Percentiles rank a stretch among this genome's conserved stretches.
Evolutionary conservation across 2,329 filamentous ascomycete genomes (phyloP).

Genomic region (Orbilia blumenaviensis): DNA sequence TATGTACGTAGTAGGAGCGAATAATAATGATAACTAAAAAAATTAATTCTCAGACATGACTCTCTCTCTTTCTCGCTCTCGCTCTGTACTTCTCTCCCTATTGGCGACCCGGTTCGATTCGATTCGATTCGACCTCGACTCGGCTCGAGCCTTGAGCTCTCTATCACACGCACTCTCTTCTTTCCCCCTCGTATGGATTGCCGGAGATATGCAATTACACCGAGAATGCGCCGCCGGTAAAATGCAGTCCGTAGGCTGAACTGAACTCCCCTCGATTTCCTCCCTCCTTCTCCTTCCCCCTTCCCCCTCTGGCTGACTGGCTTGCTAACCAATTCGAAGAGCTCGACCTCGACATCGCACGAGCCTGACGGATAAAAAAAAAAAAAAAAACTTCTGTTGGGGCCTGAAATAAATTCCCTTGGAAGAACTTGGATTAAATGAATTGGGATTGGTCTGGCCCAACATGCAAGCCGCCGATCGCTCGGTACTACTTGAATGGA

Average conservation of each 20-base stretch:
- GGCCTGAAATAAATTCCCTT: constrained; percentile 7
- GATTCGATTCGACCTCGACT: not conserved
- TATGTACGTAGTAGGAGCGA: not conserved
- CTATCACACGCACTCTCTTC: too few species aligned
- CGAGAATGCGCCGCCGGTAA: constrained; percentile 20
- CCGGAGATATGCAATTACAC: constrained; percentile 19
- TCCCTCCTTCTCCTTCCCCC: not conserved
- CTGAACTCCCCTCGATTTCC: constrained; percentile 3
- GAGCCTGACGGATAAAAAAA: not conserved
- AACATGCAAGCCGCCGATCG: constrained; percentile 37
- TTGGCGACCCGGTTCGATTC: too few species aligned
- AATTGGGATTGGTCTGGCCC: constrained; percentile 23
- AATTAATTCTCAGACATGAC: constrained; percentile 8
- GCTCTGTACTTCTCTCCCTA: too few species aligned
- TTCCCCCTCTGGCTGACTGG: not conserved
- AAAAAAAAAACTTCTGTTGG: constrained; percentile 4
- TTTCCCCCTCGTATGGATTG: constrained; percentile 11
- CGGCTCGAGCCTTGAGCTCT: too few species aligned
- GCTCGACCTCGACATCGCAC: constrained; percentile 1
- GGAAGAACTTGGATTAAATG: not conserved
- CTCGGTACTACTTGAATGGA: not conserved
- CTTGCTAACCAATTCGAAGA: too few species aligned
- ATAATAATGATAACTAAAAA: too few species aligned
- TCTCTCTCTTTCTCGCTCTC: too few species aligned
- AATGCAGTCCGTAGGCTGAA: constrained; percentile 19